Percentiles rank a stretch among this genome's conserved stretches.
phyloP scores from a whole-genome alignment of 495 filamentous ascomycete genomes.

The Annulohypoxylon maeteangense region DNA sequence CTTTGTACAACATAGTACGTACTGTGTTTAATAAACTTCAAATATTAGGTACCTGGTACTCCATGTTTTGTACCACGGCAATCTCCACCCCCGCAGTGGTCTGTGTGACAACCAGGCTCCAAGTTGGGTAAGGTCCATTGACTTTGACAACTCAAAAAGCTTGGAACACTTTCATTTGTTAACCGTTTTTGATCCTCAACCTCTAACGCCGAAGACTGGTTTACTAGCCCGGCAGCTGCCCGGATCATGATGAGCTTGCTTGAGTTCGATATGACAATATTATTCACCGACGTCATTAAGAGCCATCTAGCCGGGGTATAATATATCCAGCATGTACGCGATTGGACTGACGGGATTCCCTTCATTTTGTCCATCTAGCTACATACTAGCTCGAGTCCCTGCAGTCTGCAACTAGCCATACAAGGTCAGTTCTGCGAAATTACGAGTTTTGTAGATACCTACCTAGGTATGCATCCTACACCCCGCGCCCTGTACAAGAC shows the following conservation, averaged over 20 bases:
- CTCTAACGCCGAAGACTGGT: neutral
- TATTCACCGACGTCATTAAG: constrained; percentile 14
- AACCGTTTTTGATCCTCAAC: constrained; percentile 7
- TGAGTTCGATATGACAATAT: constrained; percentile 26
- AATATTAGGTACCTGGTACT: too few species aligned
- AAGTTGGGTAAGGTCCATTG: constrained; percentile 17
- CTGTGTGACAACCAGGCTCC: constrained; percentile 27
- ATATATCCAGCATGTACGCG: neutral
- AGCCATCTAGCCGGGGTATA: neutral
- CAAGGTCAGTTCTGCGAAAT: constrained; percentile 6
- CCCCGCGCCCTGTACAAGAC: neutral
- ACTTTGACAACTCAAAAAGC: constrained; percentile 5
- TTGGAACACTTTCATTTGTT: constrained; percentile 22
- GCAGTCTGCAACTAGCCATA: constrained; percentile 20
- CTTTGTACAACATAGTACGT: constrained; percentile 20
- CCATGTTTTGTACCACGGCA: constrained; percentile 21
- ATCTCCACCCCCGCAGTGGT: constrained; percentile 40
- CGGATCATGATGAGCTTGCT: constrained; percentile 3
- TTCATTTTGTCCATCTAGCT: constrained; percentile 1
- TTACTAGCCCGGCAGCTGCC: constrained; percentile 5
- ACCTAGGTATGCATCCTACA: neutral
- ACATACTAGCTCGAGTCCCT: constrained; percentile 15
- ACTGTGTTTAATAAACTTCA: neutral
- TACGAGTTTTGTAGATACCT: too few species aligned
- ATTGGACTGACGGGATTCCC: neutral